phyloP scores from a whole-genome alignment of 2,329 filamentous ascomycete genomes.

The Penicillium griseofulvum region DNA sequence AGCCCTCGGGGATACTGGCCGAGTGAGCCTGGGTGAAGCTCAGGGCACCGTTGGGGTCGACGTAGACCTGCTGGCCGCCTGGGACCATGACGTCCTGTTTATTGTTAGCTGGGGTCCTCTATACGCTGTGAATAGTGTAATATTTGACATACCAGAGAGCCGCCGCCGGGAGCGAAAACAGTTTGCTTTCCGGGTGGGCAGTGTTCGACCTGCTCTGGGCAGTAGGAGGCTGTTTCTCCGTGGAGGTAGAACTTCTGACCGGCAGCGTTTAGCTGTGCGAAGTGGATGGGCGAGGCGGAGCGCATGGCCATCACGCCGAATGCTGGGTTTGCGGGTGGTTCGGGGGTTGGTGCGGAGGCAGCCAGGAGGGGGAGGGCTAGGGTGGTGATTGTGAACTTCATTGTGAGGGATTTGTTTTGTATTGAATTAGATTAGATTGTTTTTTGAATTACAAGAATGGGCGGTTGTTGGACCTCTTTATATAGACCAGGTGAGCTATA shows the following conservation, averaged over 20 bases:
- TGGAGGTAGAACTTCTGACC: slow-evolving; percentile 52
- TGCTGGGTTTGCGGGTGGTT: slow-evolving; percentile 18
- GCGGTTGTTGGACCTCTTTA: neutral
- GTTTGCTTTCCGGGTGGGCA: slow-evolving; percentile 52
- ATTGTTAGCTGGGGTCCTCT: slow-evolving; percentile 20
- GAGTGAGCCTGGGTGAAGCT: slow-evolving; percentile 60
- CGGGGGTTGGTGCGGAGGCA: slow-evolving; percentile 22
- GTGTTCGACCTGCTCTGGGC: slow-evolving; percentile 39
- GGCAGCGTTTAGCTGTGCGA: slow-evolving; percentile 47
- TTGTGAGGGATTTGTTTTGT: slow-evolving; percentile 9
- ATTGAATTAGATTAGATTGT: neutral
- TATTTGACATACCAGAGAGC: slow-evolving; percentile 33
- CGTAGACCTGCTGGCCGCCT: slow-evolving; percentile 62
- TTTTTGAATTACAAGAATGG: neutral
- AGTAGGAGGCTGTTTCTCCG: slow-evolving; percentile 49
- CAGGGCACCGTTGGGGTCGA: slow-evolving; percentile 54
- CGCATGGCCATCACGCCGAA: slow-evolving; percentile 48
- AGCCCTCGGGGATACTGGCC: slow-evolving; percentile 50
- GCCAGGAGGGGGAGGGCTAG: slow-evolving; percentile 29
- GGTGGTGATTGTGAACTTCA: slow-evolving; percentile 26
- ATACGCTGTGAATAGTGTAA: neutral
- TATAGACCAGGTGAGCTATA: neutral
- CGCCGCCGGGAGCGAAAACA: slow-evolving; percentile 44
- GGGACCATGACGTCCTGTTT: slow-evolving; percentile 54
- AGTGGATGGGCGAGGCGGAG: slow-evolving; percentile 52